phyloP scores from a whole-genome alignment of 768 basidiomycete genomes.

The Serendipita sp. region DNA sequence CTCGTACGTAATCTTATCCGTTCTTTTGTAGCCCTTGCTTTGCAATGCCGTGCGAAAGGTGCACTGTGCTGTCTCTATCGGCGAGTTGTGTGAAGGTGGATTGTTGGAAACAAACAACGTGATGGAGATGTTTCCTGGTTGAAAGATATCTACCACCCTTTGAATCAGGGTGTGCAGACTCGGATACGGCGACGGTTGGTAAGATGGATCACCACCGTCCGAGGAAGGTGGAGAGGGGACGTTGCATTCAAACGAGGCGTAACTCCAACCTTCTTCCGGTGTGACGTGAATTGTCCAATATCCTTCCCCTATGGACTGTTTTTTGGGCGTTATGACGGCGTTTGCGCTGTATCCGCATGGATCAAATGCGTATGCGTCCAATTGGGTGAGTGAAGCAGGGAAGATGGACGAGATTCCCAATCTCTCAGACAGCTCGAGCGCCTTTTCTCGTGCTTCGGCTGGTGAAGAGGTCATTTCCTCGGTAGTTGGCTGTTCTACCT shows the following conservation, averaged over 20 bases:
- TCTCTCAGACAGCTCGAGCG: constrained; percentile 42
- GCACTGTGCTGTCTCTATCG: constrained; percentile 56
- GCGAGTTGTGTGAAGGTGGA: constrained; percentile 21
- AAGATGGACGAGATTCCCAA: constrained; percentile 76
- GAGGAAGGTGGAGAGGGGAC: constrained; percentile 34
- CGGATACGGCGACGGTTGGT: constrained; percentile 38
- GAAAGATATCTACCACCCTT: constrained; percentile 85
- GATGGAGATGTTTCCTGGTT: constrained; percentile 67
- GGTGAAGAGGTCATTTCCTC: constrained; percentile 2
- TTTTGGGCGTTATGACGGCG: constrained; percentile 42
- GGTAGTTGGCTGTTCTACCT: constrained; percentile 5
- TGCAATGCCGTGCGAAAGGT: constrained; percentile 52
- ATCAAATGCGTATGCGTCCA: constrained; percentile 86
- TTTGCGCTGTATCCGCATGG: constrained; percentile 97
- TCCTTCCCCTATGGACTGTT: constrained; percentile 42
- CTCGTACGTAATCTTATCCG: constrained; percentile 97
- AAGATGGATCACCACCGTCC: background rate
- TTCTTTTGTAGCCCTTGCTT: constrained; percentile 46
- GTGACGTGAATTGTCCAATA: constrained; percentile 99
- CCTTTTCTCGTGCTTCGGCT: constrained; percentile 32
- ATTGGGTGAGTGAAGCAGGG: constrained; percentile 54
- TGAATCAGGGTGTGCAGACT: constrained; percentile 68
- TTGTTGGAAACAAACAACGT: constrained; percentile 63
- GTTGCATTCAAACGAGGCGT: constrained; percentile 98
- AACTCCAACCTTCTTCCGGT: constrained; percentile 95